Percentiles rank a stretch among this genome's conserved stretches.
phyloP scores from a whole-genome alignment of 78 protist genomes.

The Mastigamoeba balamuthi region DNA sequence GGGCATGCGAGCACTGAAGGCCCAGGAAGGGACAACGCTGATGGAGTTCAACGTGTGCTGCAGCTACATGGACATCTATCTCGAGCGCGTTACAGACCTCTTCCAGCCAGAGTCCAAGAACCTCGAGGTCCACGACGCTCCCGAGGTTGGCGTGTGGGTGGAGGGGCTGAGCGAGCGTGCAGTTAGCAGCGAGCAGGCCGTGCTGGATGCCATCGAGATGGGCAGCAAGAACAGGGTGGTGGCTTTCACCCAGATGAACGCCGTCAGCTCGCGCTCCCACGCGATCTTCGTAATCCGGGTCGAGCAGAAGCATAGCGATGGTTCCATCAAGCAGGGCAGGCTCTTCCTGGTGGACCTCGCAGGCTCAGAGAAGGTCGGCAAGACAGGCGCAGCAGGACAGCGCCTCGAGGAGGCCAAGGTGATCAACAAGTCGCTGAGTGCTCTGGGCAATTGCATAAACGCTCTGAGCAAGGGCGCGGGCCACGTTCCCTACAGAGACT shows the following conservation, averaged over 20 bases:
- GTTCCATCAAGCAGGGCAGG: slow-evolving; percentile 30
- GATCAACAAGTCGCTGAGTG: slow-evolving; percentile 56
- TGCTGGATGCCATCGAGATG: slow-evolving; percentile 18
- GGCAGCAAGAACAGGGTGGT: slow-evolving; percentile 31
- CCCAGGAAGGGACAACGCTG: too few species aligned
- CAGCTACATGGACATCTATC: too few species aligned
- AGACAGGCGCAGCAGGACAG: slow-evolving; percentile 44
- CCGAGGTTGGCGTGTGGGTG: slow-evolving; percentile 39
- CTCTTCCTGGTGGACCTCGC: slow-evolving; percentile 62
- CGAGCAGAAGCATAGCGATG: slow-evolving; percentile 39
- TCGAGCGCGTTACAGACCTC: too few species aligned
- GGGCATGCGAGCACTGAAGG: too few species aligned
- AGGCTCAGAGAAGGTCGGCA: slow-evolving; percentile 36
- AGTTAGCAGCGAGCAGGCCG: slow-evolving; percentile 20
- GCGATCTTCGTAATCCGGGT: slow-evolving; percentile 21
- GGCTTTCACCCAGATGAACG: slow-evolving; percentile 45
- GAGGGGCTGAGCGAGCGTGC: slow-evolving; percentile 43
- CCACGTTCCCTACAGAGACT: slow-evolving; percentile 60
- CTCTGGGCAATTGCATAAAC: slow-evolving; percentile 48
- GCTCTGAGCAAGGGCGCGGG: slow-evolving; percentile 41
- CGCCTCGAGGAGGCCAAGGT: slow-evolving; percentile 53
- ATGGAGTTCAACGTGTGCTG: too few species aligned
- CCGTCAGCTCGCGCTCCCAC: slow-evolving; percentile 22
- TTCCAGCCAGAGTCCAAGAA: slow-evolving; percentile 3
- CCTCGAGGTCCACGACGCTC: slow-evolving; percentile 33